Base-by-base conservation (phyloP, 2,329 filamentous ascomycete genomes). In the Biscogniauxia marginata region DNA sequence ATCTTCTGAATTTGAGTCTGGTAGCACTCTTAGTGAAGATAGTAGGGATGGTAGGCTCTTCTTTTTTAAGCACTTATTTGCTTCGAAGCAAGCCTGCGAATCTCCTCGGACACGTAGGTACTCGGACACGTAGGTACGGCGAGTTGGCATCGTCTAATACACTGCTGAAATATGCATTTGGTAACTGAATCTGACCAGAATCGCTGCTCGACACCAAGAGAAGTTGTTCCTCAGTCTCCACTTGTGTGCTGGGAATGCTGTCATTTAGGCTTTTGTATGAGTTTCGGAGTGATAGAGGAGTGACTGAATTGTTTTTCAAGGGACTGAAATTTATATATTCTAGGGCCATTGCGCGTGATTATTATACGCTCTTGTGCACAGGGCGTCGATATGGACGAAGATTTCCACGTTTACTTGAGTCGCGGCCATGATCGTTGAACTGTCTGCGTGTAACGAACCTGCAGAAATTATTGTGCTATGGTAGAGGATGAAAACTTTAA, bases 101-200 rank as follows among this genome's bases (percentile, higher is more conserved):
- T 34, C 44, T 19, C 30, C 7, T 34, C 16, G 30, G 30, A 34
- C n/a, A n/a, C n/a, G n/a, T n/a, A n/a, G n/a, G n/a, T n/a, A n/a
- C n/a, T n/a, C n/a, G n/a, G n/a, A n/a, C n/a, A n/a, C 30, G 30
- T 34, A 46, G 44, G 7, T 3, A 11, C 73, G 16, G 71, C 59
- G 53, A 73, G 61, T 45, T 54, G 8, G 59, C 63, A 58, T 79
- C 80, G 48, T 79, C 77, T 23, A 75, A 46, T 3, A 71, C 77
- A 46, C 76, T 75, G 6, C 60, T 62, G 39, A 80, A 80, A 50
- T 77, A 79, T 9, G 78, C 62, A 30, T 76, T 52, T 2, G 61
- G 61, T 6, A 67, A 70, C 19, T 7, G 44, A 21, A 46, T 18
- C 4, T 16, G 18, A 21, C 7, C 44, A 18, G 20, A 16, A 46